Conservation (phyloP, 768 basidiomycete genomes). For the Coprinopsis strossmayeri region DNA sequence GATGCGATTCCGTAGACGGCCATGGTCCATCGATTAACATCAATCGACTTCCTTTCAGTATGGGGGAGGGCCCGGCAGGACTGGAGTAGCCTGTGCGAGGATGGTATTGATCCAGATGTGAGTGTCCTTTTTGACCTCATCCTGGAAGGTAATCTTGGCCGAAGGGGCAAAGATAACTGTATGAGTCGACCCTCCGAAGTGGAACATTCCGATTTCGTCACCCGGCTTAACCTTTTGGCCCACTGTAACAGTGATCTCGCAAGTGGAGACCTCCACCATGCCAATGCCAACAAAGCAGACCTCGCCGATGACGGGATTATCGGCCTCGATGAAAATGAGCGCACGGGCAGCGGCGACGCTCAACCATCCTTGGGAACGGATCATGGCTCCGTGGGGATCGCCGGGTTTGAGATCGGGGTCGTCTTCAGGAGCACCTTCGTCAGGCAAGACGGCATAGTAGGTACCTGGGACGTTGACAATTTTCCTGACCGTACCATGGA, state of each 20-base stretch:
- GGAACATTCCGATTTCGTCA: constrained; percentile 56
- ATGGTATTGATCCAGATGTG: neutral
- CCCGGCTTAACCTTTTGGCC: constrained; percentile 44
- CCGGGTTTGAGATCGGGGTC: constrained; percentile 18
- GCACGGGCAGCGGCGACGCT: constrained; percentile 42
- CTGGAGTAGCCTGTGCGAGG: neutral
- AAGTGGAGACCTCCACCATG: constrained; percentile 58
- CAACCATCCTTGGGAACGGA: constrained; percentile 22
- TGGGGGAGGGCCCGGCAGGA: too few relatives aligned
- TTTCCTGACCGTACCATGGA: constrained; percentile 37
- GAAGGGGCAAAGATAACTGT: constrained; percentile 18
- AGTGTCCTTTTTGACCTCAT: neutral
- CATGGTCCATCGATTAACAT: too few relatives aligned
- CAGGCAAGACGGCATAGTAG: constrained; percentile 34
- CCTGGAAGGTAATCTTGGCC: neutral
- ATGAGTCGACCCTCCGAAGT: constrained; percentile 41
- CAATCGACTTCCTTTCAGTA: too few relatives aligned
- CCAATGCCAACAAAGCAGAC: constrained; percentile 55
- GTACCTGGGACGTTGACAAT: constrained; percentile 41
- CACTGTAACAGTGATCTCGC: constrained; percentile 38
- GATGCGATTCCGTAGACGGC: too few relatives aligned
- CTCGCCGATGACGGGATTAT: constrained; percentile 45
- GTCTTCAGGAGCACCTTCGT: constrained; percentile 11
- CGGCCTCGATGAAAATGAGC: constrained; percentile 50
- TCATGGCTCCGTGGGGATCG: neutral